phyloP scores from a whole-genome alignment of 2,329 filamentous ascomycete genomes.

The Pseudogymnoascus destructans region DNA sequence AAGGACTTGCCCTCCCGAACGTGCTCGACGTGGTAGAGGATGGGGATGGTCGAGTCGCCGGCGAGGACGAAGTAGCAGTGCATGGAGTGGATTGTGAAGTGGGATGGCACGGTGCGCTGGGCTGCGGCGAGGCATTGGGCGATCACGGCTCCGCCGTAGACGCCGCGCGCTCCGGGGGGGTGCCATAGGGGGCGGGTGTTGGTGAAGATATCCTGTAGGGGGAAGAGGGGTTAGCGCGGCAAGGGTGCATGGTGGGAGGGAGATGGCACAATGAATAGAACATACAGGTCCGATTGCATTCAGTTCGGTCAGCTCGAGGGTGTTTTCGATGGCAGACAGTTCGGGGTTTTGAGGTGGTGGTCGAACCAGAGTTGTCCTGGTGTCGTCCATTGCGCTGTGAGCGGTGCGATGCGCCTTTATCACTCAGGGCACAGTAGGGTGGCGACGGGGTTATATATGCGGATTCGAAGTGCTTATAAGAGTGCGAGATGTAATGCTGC shows the following conservation, averaged over 20 bases:
- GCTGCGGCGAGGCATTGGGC: slow-evolving; percentile 82
- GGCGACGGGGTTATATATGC: neutral
- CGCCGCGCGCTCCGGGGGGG: slow-evolving; percentile 78
- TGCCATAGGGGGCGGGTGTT: slow-evolving; percentile 89
- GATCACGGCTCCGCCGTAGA: slow-evolving; percentile 88
- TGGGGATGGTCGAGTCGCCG: slow-evolving; percentile 69
- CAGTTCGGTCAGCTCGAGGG: slow-evolving; percentile 73
- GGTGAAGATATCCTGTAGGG: slow-evolving; percentile 69
- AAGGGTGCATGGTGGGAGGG: neutral
- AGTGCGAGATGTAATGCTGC: neutral
- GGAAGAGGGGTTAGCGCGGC: neutral
- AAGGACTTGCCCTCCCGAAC: slow-evolving; percentile 85
- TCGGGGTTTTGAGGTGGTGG: slow-evolving; percentile 59
- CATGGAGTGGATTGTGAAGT: slow-evolving; percentile 86
- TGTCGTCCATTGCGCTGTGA: slow-evolving; percentile 19
- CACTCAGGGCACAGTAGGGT: neutral
- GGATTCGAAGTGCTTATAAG: neutral
- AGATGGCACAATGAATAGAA: slow-evolving; percentile 12
- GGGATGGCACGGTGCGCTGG: slow-evolving; percentile 67
- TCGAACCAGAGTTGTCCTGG: slow-evolving; percentile 50
- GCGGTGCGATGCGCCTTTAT: neutral
- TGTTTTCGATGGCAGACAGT: slow-evolving; percentile 77
- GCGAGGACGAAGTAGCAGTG: slow-evolving; percentile 98
- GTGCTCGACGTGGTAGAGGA: slow-evolving; percentile 89
- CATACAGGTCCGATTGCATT: slow-evolving; percentile 60